Conservation (phyloP, 768 basidiomycete species). For the Serendipita sp. region DNA sequence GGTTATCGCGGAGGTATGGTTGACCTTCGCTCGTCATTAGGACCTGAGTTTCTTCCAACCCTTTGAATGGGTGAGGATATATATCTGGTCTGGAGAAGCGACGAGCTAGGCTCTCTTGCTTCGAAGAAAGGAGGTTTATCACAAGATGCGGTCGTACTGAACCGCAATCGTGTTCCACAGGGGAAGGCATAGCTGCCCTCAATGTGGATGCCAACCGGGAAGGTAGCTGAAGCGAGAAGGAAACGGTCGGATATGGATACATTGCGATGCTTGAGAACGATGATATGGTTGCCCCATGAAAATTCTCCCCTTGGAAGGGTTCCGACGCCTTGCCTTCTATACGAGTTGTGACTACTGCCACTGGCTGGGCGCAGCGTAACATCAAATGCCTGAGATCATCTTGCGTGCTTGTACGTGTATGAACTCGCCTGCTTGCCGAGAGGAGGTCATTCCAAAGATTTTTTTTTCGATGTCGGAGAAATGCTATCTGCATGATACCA, state of each 20-base stretch:
- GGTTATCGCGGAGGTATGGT: conserved; percentile 38
- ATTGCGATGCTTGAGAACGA: conserved; percentile 86
- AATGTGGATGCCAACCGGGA: conserved; percentile 68
- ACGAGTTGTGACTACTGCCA: conserved; percentile 65
- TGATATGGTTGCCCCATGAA: conserved; percentile 85
- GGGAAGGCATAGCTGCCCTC: conserved; percentile 16
- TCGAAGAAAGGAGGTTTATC: conserved; percentile 61
- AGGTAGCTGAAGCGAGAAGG: conserved; percentile 79
- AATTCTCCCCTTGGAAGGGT: conserved; percentile 17
- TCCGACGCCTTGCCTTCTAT: conserved; percentile 21
- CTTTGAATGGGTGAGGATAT: conserved; percentile 40
- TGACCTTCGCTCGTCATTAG: conserved; percentile 34
- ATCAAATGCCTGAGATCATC: conserved; percentile 20
- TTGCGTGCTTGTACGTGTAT: not conserved
- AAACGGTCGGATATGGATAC: conserved; percentile 72
- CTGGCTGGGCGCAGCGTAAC: conserved; percentile 48
- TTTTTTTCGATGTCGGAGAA: not conserved
- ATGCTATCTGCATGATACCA: no score
- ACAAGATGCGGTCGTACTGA: conserved; percentile 37
- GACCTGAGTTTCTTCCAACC: not conserved
- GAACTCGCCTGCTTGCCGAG: not conserved
- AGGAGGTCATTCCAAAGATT: not conserved
- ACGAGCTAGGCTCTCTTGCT: conserved; percentile 44
- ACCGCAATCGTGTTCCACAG: not conserved
- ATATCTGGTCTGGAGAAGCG: conserved; percentile 61